A percentile compares a stretch with the other conserved stretches of the same genome.
phyloP scores from a whole-genome alignment of 2,329 filamentous ascomycete species.

The Aspergillus cejpii region DNA sequence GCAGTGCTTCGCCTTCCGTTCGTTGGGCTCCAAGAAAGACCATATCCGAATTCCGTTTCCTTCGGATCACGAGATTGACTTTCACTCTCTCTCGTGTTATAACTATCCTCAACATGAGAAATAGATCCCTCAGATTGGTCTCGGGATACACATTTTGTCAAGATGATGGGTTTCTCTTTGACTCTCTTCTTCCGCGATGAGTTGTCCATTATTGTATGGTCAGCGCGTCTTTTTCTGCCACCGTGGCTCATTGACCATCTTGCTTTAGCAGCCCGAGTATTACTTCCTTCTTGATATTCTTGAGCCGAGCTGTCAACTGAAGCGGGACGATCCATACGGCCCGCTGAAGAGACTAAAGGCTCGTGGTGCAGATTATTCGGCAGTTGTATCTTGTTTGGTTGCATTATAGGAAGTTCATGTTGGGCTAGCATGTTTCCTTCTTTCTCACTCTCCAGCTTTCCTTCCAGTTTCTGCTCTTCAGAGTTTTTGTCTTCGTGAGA shows the following conservation, averaged over 20 bases:
- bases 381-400: neutral
- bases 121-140: neutral
- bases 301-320: neutral
- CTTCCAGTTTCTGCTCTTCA: neutral
- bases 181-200: neutral
- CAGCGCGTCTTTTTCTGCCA: neutral
- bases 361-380: no score
- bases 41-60: no score
- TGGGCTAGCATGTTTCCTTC: neutral
- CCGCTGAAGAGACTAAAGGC: neutral
- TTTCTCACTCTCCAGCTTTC: neutral
- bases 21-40: no score
- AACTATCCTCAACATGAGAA: neutral
- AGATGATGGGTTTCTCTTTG: neutral
- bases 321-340: neutral
- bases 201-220: neutral
- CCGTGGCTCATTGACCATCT: neutral
- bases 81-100: neutral
- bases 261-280: no score
- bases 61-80: no score
- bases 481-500: neutral
- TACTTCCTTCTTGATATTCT: neutral
- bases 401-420: neutral
- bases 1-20: no score
- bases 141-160: neutral